These are phyloP conservation scores for Furcasterigmium furcatum DNA, from an alignment of 2,329 filamentous ascomycete genomes.

Conservation along the genomic window DNA sequence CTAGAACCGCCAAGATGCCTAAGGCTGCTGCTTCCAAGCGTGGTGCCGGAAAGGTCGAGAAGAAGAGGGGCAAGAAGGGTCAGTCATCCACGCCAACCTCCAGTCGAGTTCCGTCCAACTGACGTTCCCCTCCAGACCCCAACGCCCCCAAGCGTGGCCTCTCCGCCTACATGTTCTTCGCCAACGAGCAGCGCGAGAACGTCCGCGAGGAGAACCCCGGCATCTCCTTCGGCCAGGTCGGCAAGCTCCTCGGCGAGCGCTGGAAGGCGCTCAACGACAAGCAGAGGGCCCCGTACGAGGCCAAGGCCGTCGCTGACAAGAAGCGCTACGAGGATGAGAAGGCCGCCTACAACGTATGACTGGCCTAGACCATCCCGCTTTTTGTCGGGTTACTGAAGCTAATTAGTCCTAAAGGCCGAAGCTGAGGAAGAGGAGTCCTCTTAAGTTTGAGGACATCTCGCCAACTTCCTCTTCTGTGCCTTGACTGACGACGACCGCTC, in stretches of 20 bases:
- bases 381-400: slow-evolving; percentile 15
- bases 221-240: slow-evolving; percentile 96
- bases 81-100: slow-evolving; percentile 20
- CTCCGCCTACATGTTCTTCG: slow-evolving; percentile 99
- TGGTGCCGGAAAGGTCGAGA: slow-evolving; percentile 51
- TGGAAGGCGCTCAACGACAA: slow-evolving; percentile 97
- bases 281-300: slow-evolving; percentile 91
- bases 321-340: slow-evolving; percentile 99
- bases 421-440: slow-evolving; percentile 53
- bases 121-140: slow-evolving; percentile 60
- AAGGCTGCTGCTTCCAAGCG: slow-evolving; percentile 56
- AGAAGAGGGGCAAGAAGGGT: slow-evolving; percentile 60
- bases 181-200: slow-evolving; percentile 98
- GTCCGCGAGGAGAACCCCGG: slow-evolving; percentile 98
- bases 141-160: slow-evolving; percentile 99
- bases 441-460: slow-evolving; percentile 17
- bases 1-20: slow-evolving; percentile 47
- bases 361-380: background rate
- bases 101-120: too few relatives aligned
- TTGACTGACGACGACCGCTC: background rate
- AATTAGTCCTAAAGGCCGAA: slow-evolving; percentile 44
- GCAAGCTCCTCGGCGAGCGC: slow-evolving; percentile 95
- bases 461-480: slow-evolving; percentile 6
- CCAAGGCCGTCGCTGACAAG: slow-evolving; percentile 96
- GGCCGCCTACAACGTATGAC: slow-evolving; percentile 81